Percentiles rank a stretch among this genome's conserved stretches.
phyloP scores from a whole-genome alignment of 148 eudicot genomes.

The Limonium bicolor region DNA sequence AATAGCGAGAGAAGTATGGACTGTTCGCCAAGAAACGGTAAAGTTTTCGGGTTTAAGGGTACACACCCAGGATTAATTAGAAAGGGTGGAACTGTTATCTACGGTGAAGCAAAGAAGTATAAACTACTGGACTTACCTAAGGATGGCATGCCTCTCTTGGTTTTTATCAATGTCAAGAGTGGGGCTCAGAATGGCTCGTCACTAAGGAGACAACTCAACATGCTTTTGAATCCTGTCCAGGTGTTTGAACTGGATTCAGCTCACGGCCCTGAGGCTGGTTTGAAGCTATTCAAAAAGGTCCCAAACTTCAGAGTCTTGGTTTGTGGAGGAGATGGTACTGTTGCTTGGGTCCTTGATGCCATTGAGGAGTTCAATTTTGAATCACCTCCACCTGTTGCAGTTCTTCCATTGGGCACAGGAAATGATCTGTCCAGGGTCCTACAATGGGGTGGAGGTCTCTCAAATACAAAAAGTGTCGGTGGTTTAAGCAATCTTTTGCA shows the following conservation, averaged over 20 bases:
- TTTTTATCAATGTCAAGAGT: constrained; percentile 65
- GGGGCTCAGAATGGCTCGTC: constrained; percentile 75
- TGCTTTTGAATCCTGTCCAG: constrained; percentile 74
- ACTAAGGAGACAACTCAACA: constrained; percentile 61
- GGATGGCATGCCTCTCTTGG: constrained; percentile 62
- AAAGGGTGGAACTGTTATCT: constrained; percentile 28
- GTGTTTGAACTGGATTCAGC: constrained; percentile 64
- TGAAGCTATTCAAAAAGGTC: constrained; percentile 47
- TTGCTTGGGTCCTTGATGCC: constrained; percentile 84
- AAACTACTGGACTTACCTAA: constrained; percentile 53
- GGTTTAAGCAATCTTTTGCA: constrained; percentile 55
- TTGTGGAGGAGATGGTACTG: constrained; percentile 90
- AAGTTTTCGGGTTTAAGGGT: constrained; percentile 18
- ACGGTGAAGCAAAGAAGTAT: constrained; percentile 38
- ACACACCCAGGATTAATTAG: constrained; percentile 15
- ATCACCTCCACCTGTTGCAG: constrained; percentile 77
- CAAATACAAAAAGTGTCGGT: constrained; percentile 47
- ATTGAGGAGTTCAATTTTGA: constrained; percentile 53
- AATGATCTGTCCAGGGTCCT: constrained; percentile 79
- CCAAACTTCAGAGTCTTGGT: constrained; percentile 65
- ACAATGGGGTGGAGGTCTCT: constrained; percentile 84
- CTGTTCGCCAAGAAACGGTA: constrained; percentile 16
- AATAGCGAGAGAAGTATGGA: constrained; percentile 34
- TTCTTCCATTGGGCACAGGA: constrained; percentile 82
- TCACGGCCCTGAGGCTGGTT: constrained; percentile 71